Percentiles rank a stretch among this genome's conserved stretches.
Evolutionary conservation across 2,329 filamentous ascomycete genomes (phyloP).

Genomic region (Uncinocarpus reesii): DNA sequence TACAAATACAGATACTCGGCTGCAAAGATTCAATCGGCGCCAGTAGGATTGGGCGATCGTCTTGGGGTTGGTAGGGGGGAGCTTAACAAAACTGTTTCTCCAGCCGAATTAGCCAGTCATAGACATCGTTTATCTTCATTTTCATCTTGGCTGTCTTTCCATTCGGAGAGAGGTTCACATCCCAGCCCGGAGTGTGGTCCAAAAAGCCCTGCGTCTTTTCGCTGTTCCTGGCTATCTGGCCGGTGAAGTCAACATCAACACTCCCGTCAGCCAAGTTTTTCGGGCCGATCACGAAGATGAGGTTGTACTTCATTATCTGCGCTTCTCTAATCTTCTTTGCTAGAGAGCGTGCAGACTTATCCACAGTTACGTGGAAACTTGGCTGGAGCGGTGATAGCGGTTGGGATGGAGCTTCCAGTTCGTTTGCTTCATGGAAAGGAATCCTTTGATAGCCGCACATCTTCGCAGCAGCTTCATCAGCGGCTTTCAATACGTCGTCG

Average conservation of each 20-base stretch:
- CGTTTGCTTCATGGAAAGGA: neutral
- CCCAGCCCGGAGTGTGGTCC: slow-evolving; percentile 17
- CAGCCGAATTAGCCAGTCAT: slow-evolving; percentile 29
- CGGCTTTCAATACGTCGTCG: slow-evolving; percentile 37
- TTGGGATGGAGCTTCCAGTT: slow-evolving; percentile 24
- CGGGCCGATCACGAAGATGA: slow-evolving; percentile 62
- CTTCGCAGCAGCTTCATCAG: slow-evolving; percentile 41
- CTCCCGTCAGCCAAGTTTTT: slow-evolving; percentile 50
- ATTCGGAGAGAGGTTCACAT: slow-evolving; percentile 8
- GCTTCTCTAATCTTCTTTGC: slow-evolving; percentile 63
- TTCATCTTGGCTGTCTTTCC: slow-evolving; percentile 22
- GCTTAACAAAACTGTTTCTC: slow-evolving; percentile 32
- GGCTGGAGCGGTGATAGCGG: slow-evolving; percentile 44
- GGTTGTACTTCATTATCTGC: slow-evolving; percentile 59
- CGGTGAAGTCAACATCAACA: slow-evolving; percentile 40
- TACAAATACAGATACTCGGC: neutral
- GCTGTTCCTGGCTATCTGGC: slow-evolving; percentile 35
- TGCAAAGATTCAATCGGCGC: neutral
- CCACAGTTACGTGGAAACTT: slow-evolving; percentile 60
- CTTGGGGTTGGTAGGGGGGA: too few species aligned
- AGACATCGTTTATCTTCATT: slow-evolving; percentile 30
- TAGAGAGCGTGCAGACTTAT: slow-evolving; percentile 52
- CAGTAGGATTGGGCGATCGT: neutral
- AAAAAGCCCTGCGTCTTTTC: slow-evolving; percentile 24
- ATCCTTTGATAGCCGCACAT: slow-evolving; percentile 34